Conservation (phyloP, 129 eudicot species). For the Flaveria sonorensis region DNA sequence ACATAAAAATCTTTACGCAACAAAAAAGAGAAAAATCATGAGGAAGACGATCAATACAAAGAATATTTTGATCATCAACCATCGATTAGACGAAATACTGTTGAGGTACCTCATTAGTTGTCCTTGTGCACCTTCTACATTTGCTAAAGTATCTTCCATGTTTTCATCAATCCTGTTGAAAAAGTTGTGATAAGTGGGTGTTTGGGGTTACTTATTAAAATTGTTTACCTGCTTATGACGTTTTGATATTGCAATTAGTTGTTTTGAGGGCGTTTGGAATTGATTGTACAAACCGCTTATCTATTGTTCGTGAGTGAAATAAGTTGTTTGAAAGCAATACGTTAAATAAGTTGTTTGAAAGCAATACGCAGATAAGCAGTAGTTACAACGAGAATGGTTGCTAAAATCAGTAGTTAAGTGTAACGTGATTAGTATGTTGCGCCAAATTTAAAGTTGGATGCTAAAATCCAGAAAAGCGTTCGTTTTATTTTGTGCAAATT, state of each 20-base stretch:
- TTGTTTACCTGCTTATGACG: not conserved
- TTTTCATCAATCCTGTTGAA: constrained; percentile 79
- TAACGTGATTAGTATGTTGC: no score
- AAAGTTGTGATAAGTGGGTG: not conserved
- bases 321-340: not conserved
- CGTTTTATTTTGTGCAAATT: no score
- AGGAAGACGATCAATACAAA: constrained; percentile 77
- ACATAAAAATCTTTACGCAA: constrained; percentile 46
- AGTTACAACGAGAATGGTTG: no score
- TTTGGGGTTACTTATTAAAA: not conserved
- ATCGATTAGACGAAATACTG: constrained; percentile 84
- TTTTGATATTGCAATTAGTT: not conserved
- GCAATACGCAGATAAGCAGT: not conserved
- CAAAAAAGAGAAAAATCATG: constrained; percentile 82
- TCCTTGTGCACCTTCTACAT: constrained; percentile 89
- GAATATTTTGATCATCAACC: constrained; percentile 91
- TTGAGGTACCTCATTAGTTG: constrained; percentile 81
- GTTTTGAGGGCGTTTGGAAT: not conserved
- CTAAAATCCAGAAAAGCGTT: no score
- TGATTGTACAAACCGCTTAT: not conserved
- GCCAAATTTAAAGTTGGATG: no score
- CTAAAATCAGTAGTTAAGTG: no score
- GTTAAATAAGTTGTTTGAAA: not conserved
- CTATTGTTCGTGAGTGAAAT: not conserved
- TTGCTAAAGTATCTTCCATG: constrained; percentile 80